Conservation (phyloP, 2,329 filamentous ascomycete species). For the Cadophora malorum region DNA sequence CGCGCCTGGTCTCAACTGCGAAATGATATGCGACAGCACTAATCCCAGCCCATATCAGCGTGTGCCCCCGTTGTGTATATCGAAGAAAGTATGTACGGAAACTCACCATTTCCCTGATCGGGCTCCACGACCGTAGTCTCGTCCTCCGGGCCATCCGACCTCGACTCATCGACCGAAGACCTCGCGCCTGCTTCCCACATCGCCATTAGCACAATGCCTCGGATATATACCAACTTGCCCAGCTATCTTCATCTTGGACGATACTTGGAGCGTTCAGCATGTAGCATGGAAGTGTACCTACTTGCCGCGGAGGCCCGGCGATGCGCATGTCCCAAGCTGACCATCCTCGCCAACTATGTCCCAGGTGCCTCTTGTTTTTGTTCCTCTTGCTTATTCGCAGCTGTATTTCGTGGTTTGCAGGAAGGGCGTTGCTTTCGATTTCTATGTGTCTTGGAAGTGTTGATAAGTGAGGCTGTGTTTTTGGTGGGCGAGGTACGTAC, state of each 20-base stretch:
- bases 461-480: slow-evolving; percentile 16
- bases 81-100: neutral
- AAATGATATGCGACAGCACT: slow-evolving; percentile 98
- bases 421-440: neutral
- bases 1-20: slow-evolving; percentile 91
- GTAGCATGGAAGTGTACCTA: slow-evolving; percentile 41
- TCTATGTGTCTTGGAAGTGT: slow-evolving; percentile 8
- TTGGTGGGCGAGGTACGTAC: slow-evolving; percentile 7
- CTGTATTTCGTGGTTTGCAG: neutral
- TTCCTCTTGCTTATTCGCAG: neutral
- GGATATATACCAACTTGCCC: neutral
- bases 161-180: slow-evolving; percentile 44
- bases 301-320: slow-evolving; percentile 54
- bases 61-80: neutral
- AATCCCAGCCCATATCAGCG: slow-evolving; percentile 27
- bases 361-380: neutral
- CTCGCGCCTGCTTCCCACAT: slow-evolving; percentile 49
- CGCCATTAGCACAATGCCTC: slow-evolving; percentile 20
- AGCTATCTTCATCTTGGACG: neutral
- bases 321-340: slow-evolving; percentile 52
- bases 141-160: slow-evolving; percentile 58
- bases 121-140: slow-evolving; percentile 86
- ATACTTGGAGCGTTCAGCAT: slow-evolving; percentile 24
- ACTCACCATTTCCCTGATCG: slow-evolving; percentile 91
- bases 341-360: slow-evolving; percentile 36